Percentiles rank a stretch among this genome's conserved stretches.
Evolutionary conservation across 116 monocot species (phyloP).

Genomic region (Papilionanthe hybrid): DNA sequence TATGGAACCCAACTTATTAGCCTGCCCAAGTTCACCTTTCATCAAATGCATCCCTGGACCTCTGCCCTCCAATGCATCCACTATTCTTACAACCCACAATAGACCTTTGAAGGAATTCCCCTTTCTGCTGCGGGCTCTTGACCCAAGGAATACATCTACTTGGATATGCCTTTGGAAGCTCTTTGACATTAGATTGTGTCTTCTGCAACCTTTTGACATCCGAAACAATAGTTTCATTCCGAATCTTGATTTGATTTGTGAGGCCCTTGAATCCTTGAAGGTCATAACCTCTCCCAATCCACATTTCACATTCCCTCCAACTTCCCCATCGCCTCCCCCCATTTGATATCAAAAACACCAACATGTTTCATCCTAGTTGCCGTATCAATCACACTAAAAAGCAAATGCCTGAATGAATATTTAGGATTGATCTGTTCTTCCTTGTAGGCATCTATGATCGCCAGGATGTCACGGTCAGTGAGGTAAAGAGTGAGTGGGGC

Average conservation of each 20-base stretch:
- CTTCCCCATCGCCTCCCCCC: conserved; percentile 95
- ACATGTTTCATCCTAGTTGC: conserved; percentile 78
- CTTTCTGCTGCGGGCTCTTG: conserved; percentile 64
- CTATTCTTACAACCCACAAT: conserved; percentile 80
- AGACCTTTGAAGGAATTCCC: conserved; percentile 71
- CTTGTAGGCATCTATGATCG: conserved; percentile 80
- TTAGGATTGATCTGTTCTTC: conserved; percentile 80
- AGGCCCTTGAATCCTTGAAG: conserved; percentile 95
- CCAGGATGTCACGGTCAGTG: conserved; percentile 75
- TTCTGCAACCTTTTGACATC: conserved; percentile 68
- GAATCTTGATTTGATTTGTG: conserved; percentile 73
- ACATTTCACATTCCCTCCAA: conserved; percentile 81
- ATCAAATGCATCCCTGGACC: conserved; percentile 66
- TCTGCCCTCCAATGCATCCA: conserved; percentile 77
- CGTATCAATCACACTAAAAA: conserved; percentile 92
- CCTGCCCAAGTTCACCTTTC: conserved; percentile 69
- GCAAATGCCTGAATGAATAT: conserved; percentile 80
- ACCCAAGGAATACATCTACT: conserved; percentile 74
- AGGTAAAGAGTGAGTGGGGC: conserved; percentile 65
- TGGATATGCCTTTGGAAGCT: conserved; percentile 91
- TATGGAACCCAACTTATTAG: conserved; percentile 44
- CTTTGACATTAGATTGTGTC: conserved; percentile 85
- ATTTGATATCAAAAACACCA: conserved; percentile 81
- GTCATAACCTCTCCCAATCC: conserved; percentile 91
- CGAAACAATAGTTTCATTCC: conserved; percentile 86